Conservation (phyloP, 805 yeast species). For the Wickerhamiella musiphila region DNA sequence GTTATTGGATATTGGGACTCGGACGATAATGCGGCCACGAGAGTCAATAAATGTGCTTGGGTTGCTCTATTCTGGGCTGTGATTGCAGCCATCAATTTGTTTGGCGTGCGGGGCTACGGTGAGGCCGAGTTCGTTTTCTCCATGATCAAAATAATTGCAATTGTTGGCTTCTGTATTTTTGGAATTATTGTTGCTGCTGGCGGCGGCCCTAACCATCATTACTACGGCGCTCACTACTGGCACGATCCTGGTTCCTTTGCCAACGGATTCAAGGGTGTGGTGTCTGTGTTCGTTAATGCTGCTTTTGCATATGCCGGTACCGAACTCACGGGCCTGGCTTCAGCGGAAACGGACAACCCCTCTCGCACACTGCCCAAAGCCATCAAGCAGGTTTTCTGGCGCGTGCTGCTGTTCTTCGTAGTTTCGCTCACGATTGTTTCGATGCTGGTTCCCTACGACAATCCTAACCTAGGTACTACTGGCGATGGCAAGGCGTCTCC, state of each 20-base stretch:
- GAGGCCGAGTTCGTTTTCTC: slow-evolving; percentile 55
- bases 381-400: slow-evolving; percentile 70
- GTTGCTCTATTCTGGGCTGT: slow-evolving; percentile 37
- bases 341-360: slow-evolving; percentile 62
- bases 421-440: slow-evolving; percentile 39
- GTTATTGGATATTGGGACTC: slow-evolving; percentile 37
- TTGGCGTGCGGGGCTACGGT: slow-evolving; percentile 47
- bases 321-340: slow-evolving; percentile 56
- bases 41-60: slow-evolving; percentile 38
- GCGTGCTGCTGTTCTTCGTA: slow-evolving; percentile 56
- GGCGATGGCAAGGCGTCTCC: slow-evolving; percentile 56
- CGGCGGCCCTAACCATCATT: slow-evolving; percentile 41
- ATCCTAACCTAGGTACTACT: slow-evolving; percentile 30
- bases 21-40: slow-evolving; percentile 17
- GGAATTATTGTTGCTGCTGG: slow-evolving; percentile 35
- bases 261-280: slow-evolving; percentile 49
- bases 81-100: slow-evolving; percentile 32
- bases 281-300: slow-evolving; percentile 56
- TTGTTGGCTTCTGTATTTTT: slow-evolving; percentile 43
- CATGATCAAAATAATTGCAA: slow-evolving; percentile 39
- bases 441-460: slow-evolving; percentile 51
- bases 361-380: slow-evolving; percentile 51
- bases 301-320: slow-evolving; percentile 66
- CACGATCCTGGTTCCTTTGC: slow-evolving; percentile 52
- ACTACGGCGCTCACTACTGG: slow-evolving; percentile 39